phyloP scores from a whole-genome alignment of 2,329 filamentous ascomycete species.

The Penicillium corylophilum region DNA sequence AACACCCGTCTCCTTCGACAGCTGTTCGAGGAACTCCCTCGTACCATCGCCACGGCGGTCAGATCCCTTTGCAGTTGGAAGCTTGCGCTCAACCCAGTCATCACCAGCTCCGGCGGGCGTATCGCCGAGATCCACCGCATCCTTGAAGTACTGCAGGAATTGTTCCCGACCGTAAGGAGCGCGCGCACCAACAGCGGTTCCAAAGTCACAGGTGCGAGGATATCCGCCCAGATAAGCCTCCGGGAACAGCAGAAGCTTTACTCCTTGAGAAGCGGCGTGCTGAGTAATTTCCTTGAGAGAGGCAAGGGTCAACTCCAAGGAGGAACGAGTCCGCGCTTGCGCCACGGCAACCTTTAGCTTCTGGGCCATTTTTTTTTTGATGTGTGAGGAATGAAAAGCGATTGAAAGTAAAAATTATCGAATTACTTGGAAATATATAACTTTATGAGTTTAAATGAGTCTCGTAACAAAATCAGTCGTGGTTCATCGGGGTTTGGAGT shows the following conservation, averaged over 20 bases:
- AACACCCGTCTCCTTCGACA: conserved; percentile 74
- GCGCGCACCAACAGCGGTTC: conserved; percentile 69
- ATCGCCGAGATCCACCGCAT: conserved; percentile 80
- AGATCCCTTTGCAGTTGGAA: conserved; percentile 54
- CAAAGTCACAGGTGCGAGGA: conserved; percentile 77
- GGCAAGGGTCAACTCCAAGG: conserved; percentile 1
- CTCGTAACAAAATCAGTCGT: no score
- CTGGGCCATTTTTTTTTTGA: conserved; percentile 1
- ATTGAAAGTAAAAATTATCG: no score
- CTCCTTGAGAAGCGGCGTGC: conserved; percentile 34
- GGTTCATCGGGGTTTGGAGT: no score
- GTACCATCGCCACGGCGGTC: conserved; percentile 69
- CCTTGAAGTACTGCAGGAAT: conserved; percentile 75
- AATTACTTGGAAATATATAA: no score
- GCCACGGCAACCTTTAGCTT: conserved; percentile 6
- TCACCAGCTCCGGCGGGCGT: conserved; percentile 68
- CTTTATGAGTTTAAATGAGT: no score
- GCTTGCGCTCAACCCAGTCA: conserved; percentile 65
- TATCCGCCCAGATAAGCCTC: conserved; percentile 93
- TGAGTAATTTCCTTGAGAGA: conserved; percentile 2
- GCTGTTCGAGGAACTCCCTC: conserved; percentile 72
- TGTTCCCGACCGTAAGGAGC: conserved; percentile 72
- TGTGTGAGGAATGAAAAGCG: no score
- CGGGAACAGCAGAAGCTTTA: conserved; percentile 79
- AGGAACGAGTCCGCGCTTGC: conserved; percentile 2